Evolutionary conservation across 2,329 filamentous ascomycete genomes (phyloP).

Genomic region (Paraphoma sp.): DNA sequence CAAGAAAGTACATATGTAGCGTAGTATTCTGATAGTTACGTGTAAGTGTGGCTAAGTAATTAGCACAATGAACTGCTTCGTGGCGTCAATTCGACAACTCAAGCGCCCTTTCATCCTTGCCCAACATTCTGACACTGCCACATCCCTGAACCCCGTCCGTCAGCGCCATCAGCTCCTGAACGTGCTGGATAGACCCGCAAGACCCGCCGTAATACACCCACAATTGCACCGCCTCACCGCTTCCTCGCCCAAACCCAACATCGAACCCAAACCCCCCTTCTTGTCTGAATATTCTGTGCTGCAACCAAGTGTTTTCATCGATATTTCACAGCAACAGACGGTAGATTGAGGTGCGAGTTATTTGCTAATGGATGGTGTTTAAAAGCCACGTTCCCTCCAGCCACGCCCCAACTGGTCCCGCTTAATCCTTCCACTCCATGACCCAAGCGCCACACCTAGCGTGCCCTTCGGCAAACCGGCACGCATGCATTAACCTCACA

Average conservation of each 20-base stretch:
- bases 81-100: neutral
- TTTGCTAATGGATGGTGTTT: neutral
- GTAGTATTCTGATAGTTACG: no score
- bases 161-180: neutral
- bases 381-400: neutral
- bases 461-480: conserved; percentile 16
- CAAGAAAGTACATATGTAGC: no score
- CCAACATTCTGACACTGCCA: no score
- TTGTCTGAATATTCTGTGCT: neutral
- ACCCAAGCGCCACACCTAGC: conserved; percentile 17
- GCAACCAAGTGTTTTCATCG: no score
- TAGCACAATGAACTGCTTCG: no score
- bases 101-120: neutral
- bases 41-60: no score
- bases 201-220: neutral
- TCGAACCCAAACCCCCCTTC: neutral
- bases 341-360: no score
- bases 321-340: no score
- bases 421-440: conserved; percentile 2
- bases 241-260: neutral
- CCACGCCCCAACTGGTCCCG: conserved; percentile 8
- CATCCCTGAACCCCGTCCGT: neutral
- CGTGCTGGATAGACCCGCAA: conserved; percentile 10
- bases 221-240: neutral
- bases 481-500: conserved; percentile 16